Base-by-base conservation (phyloP, 2,329 filamentous ascomycete species). In the Alternaria postmessia region DNA sequence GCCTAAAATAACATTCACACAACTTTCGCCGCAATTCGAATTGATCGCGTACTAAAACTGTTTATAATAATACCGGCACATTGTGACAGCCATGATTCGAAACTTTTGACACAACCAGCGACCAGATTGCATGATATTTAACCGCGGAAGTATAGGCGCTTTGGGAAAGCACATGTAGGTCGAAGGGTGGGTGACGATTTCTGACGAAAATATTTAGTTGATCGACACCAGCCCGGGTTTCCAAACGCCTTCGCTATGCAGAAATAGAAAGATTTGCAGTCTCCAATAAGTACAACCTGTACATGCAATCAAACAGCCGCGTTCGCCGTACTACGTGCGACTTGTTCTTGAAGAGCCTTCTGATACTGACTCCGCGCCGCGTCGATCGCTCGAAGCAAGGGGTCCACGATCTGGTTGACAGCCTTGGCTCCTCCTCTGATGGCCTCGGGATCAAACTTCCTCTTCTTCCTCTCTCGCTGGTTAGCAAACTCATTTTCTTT, bases 351-450 rank as follows among this genome's bases (percentile, higher is more conserved):
- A 59, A 93, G 81, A 12, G 89, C 91, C 69, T 85, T 88, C 66
- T 87, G 83, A 74, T 95, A 97, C 72, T 89, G 87, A n/a, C 79
- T 83, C 64, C 88, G 83, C 6, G 93, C 94, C 67, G 86, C 87
- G 59, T 87, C 84, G 61, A 97, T 79, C 12, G 93, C 90, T 68
- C 86, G 84, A 11, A 91, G 82, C 5, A 92, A 91, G 5, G 93
- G 92, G 58, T 87, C 87, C 77, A 97, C 87, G 69, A 98, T 84
- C 66, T 89, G 87, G 67, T 89, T 84, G 4, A 97, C 92, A 3
- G 89, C 91, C 64, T 88, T 88, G 64, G 85, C 86, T 0, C 95
- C 95, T 5, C 94, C 94, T 9, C 86, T 87, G 16, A 95, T 84
- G 58, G 85, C 86, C 41, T 87, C 86, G 18, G 88, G 81, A 72